Evolutionary conservation across 2,329 filamentous ascomycete species (phyloP).

Genomic region (Ceratocystis variospora): DNA sequence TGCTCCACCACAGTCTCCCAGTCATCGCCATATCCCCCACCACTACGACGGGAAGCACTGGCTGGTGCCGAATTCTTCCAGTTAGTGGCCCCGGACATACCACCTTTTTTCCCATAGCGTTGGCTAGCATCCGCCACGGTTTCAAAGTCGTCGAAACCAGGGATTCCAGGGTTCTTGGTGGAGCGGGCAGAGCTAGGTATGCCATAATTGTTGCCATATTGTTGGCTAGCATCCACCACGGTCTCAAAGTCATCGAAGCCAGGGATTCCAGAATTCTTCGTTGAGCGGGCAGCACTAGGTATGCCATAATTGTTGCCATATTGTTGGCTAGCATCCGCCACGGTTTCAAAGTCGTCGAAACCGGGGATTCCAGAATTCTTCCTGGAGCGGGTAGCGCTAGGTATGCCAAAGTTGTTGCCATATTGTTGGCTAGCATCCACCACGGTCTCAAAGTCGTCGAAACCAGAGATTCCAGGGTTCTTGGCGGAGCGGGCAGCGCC

Average conservation of each 20-base stretch:
- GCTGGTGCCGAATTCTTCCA: not conserved
- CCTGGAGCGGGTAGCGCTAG: not conserved
- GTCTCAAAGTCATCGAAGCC: not conserved
- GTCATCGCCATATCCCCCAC: conserved; percentile 2
- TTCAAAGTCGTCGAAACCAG: conserved; percentile 3
- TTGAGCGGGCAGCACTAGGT: too few relatives aligned
- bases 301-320: not conserved
- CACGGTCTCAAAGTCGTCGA: conserved; percentile 7
- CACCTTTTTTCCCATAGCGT: not conserved
- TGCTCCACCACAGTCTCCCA: conserved; percentile 15
- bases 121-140: conserved; percentile 4
- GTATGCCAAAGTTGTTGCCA: not conserved
- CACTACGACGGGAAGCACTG: not conserved
- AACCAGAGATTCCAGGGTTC: not conserved
- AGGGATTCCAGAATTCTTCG: not conserved
- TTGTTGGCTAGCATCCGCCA: not conserved
- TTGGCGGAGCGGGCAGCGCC: too few relatives aligned
- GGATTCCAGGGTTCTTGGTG: not conserved
- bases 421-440: not conserved
- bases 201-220: not conserved
- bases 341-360: not conserved
- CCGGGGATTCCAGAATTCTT: not conserved
- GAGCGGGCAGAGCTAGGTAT: too few relatives aligned
- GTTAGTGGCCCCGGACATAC: not conserved
- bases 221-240: not conserved